Evolutionary conservation across 345 rosid species (phyloP), one percentile per base, ranked within the genome.

Genomic region (Carallia brachiata): DNA sequence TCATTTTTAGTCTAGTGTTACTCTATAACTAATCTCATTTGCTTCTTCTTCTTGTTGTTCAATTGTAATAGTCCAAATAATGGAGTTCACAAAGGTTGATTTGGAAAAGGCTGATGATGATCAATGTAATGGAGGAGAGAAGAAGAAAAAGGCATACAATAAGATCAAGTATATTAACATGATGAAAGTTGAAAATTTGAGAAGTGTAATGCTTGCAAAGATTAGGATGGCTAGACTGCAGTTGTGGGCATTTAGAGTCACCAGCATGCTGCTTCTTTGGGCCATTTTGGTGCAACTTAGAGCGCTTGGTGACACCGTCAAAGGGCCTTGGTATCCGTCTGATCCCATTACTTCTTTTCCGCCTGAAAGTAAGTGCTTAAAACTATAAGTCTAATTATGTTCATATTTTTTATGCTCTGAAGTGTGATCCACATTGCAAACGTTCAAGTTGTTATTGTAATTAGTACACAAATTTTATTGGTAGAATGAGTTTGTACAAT

Each of bases 281-380:
- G 79, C 74, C 2, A 63, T 65, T 56, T 68, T 61, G 52, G 36
- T 71, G 64, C 79, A 75, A 37, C 13, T 79, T 62, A 72, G 23
- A 31, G 65, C 74, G 19, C 18, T 75, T 13, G 72, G 74, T 1
- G 53, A 63, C 15, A 32, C 50, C 16, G 66, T 23, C 15, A 13
- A 1, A 36, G 28, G 58, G 16, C 55, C 16, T 7, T 6, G 32
- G 31, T 44, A 44, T 44, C 31, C 60, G 15, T 13, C 60, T 27
- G 60, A 19, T 56, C 60, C 60, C 15, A 13, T 56, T 44, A 3
- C 0, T 56, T 56, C 60, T 23, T 56, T 56, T 13, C 60, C 32
- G 7, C 60, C 60, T 1, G 32, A 56, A 56, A 9, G 60, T 56
- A 56, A 56, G 60, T 6, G 32, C 27, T 23, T 7, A 27, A 56